Evolutionary conservation across 2,329 filamentous ascomycete genomes (phyloP), one percentile per base, ranked within the genome.

Genomic region (Malbranchea cinnamomea): DNA sequence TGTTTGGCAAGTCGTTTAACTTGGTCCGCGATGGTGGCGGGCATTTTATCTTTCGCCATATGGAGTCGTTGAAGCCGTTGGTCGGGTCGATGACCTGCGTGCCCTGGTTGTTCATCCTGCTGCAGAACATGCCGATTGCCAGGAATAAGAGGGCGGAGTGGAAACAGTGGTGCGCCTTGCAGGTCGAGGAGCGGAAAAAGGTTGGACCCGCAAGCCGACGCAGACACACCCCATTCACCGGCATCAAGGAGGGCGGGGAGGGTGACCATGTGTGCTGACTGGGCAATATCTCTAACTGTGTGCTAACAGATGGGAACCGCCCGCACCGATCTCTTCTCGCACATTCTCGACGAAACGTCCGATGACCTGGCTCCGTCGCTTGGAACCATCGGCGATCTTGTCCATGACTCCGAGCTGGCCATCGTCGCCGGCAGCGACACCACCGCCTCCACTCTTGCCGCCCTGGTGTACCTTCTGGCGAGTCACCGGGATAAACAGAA

Each of bases 1-100:
- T 47, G 3, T 51, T 59, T 29, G 46, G 49, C 13, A 47, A 50
- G 33, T 47, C 50, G 0, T 58, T 58, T 32, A 39, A 45, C 14
- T 54, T 56, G 49, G 37, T 56, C 6, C 28, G 23, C 4, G 35
- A 37, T 9, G 41, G 39, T 3, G 29, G 39, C 20, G 38, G 42
- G 8, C 27, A 37, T 10, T 41, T 41, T 21, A 35, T 46, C 20
- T 30, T 44, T n/a, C 40, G 32, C 7, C 36, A 31, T 2, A 9
- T 48, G 4, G 39, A 40, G 11, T 26, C 23, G 1, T 34, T 37
- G 16, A 44, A 42, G 35, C 34, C 37, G 17, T 28, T 32, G 4
- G 22, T 44, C 24, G 44, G 39, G 1, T 28, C 36, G 1, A 36
- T 47, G 5, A 34, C 34, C 9, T 37, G 39, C 32, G 25, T 43